Base-by-base conservation (phyloP, 495 filamentous ascomycete species). In the Barbatosphaeria neglecta region DNA sequence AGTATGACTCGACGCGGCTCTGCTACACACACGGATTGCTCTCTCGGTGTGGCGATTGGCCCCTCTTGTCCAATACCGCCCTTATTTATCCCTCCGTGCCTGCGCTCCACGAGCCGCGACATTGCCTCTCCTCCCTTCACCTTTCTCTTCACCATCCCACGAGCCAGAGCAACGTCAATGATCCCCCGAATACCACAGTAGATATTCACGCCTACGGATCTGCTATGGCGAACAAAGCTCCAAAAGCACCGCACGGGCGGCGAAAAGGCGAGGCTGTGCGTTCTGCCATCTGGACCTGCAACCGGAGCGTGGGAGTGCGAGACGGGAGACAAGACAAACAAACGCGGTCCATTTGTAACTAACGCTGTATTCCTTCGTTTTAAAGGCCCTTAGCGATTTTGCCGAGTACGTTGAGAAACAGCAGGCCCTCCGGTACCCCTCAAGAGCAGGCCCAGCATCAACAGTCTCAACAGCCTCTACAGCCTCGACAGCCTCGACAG, bases 331-430 rank as follows among this genome's bases (percentile, higher is more conserved):
- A n/a, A n/a, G n/a, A n/a, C n/a, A n/a, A n/a, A n/a, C n/a, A n/a
- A n/a, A n/a, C n/a, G n/a, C n/a, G n/a, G n/a, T n/a, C n/a, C n/a
- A n/a, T n/a, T n/a, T n/a, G n/a, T 31, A 13, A 31, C 31, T 16
- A 15, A 35, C 24, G 19, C 37, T 6, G 5, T 9, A 2, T 41
- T 23, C 2, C 8, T 13, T 24, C 8, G 15, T 23, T n/a, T 20
- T 23, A 1, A 50, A 92, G 86, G 92, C 92, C 17, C 74, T 98
- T 48, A 90, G 85, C 72, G 92, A 96, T 53, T 98, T 98, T 59
- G 88, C 93, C 61, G 92, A 97, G 63, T 97, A 95, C 54, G 93
- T 95, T 48, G 89, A 96, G 62, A 82, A 90, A 65, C 88, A 98
- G 62, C 90, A 96, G 63, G 75, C 78, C 4, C 60, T 82, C 53